Evolutionary conservation across 805 yeast genomes (phyloP).

Genomic region (Scheffersomyces coipomensis): DNA sequence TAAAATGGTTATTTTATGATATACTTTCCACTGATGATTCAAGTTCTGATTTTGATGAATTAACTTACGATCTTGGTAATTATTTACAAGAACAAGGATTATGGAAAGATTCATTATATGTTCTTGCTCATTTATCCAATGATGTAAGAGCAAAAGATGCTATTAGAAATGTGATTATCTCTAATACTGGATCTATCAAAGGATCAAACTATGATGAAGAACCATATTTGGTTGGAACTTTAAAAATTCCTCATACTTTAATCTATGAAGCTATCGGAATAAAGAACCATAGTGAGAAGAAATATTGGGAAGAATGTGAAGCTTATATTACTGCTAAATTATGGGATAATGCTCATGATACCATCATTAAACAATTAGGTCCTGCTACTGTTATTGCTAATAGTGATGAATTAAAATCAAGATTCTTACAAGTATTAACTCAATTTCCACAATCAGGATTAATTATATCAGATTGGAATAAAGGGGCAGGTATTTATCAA

Average conservation of each 20-base stretch:
- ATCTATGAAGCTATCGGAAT: slow-evolving; percentile 63
- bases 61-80: slow-evolving; percentile 43
- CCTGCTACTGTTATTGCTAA: slow-evolving; percentile 67
- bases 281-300: slow-evolving; percentile 45
- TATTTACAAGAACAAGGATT: slow-evolving; percentile 46
- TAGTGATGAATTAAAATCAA: slow-evolving; percentile 26
- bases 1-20: slow-evolving; percentile 54
- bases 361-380: slow-evolving; percentile 59
- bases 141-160: slow-evolving; percentile 43
- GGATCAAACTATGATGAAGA: slow-evolving; percentile 22
- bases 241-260: slow-evolving; percentile 48
- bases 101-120: slow-evolving; percentile 61
- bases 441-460: slow-evolving; percentile 42
- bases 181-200: slow-evolving; percentile 29
- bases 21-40: slow-evolving; percentile 27
- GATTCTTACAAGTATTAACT: slow-evolving; percentile 38
- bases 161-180: slow-evolving; percentile 36
- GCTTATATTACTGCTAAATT: slow-evolving; percentile 60
- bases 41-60: slow-evolving; percentile 21
- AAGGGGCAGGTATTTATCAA: slow-evolving; percentile 59
- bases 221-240: slow-evolving; percentile 30
- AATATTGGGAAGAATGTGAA: slow-evolving; percentile 58
- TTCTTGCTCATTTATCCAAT: slow-evolving; percentile 54
- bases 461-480: slow-evolving; percentile 48
- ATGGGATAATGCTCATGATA: slow-evolving; percentile 62